Evolutionary conservation across 192 early-diverging fungal genomes (phyloP), one percentile per base, ranked within the genome.

Genomic region (Funneliformis geosporum): DNA sequence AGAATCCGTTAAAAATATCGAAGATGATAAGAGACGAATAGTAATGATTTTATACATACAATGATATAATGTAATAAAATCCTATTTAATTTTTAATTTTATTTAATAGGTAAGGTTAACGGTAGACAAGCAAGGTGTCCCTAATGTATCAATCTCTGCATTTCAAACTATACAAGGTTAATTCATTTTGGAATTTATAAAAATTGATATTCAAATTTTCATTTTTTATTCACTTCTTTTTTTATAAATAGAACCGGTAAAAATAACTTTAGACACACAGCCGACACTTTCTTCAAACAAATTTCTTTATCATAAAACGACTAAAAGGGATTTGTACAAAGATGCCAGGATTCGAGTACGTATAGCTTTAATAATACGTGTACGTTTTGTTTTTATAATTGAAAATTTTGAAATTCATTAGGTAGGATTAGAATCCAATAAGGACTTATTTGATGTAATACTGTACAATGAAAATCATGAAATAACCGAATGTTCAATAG

Each of bases 301-400:
- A 12, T 90, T 85, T 73, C 38, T 90, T 42, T 61, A 60, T n/a
- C 86, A 90, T 69, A 90, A 90, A 79, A 89, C 89, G 4, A 90
- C 88, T 16, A 67, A 84, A n/a, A 83, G 89, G 4, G 72, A 79
- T 46, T 74, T 85, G 0, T 89, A 90, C 65, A 81, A 87, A 50
- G 68, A 78, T 5, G 88, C 89, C 4, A 79, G 88, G 39, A 68
- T 69, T n/a, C 74, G 89, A 16, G 75, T 67, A 50, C 27, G 83
- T 75, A 81, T 70, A 11, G 65, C 44, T 42, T 59, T 5, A 60
- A 1, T 16, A 33, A 33, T 2, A 33, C 2, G 33, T 33, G 16
- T 18, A 16, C 18, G 8, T 9, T 23, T 78, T 60, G 68, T 18
- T 28, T n/a, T 76, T 23, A 12, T 44, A 8, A 76, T 16, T 27